Base-by-base conservation (phyloP, 768 basidiomycete species). In the Mycena galopus region DNA sequence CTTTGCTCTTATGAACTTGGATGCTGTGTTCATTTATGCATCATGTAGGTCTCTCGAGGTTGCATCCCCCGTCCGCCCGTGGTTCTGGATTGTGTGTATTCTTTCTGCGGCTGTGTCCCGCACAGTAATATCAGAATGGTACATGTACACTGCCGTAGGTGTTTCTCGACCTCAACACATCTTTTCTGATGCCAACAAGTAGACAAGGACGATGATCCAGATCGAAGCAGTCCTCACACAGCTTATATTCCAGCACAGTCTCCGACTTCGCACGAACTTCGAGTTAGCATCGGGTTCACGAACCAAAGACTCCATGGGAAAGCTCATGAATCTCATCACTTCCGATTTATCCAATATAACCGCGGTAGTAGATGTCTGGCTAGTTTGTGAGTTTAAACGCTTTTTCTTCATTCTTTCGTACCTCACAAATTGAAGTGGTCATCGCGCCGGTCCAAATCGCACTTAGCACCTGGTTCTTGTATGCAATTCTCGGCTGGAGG, bases 401-500 rank as follows among this genome's bases (percentile, higher is more conserved):
- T 9, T 23, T 53, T 53, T 25, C 11, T 10, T 29, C 23, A n/a
- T 50, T n/a, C 11, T 25, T 53, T 29, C 51, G 25, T 53, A 29
- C 14, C 51, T 27, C 51, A 53, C 51, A 53, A 14, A 14, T 25
- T 12, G 25, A 53, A 53, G 51, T 53, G 51, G 51, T 53, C 9
- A 64, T 75, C 29, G 72, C 86, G 19, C 87, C 87, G 4, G 73
- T 88, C 27, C 83, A 86, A 64, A 77, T 86, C 23, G 68, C 67
- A 0, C 67, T 84, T n/a, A 85, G 82, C 42, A 82, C 84, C 35
- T 59, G 81, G 25, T 88, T 89, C 75, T 74, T 89, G 21, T 89
- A 88, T 74, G 32, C 70, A 5, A 82, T 89, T n/a, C 78, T 90
- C 12, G 88, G 86, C 16, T 88, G 87, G 87, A 88, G 86, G 87